Evolutionary conservation across 2,329 filamentous ascomycete species (phyloP).

Genomic region (Lasiodiplodia hormozganensis): DNA sequence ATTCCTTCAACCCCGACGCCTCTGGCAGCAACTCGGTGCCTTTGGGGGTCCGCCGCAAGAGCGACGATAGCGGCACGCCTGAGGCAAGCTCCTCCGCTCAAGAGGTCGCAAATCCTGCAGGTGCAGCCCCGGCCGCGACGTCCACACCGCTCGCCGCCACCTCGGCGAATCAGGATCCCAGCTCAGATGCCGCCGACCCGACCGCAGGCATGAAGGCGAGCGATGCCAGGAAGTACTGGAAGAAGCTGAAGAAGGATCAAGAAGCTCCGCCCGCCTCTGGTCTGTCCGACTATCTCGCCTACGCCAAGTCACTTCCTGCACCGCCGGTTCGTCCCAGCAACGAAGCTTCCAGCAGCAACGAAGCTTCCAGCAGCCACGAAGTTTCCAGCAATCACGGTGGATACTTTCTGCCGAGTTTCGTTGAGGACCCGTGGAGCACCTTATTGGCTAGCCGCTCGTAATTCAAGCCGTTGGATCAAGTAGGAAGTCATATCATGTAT

Average conservation of each 20-base stretch:
- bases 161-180: conserved; percentile 9
- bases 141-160: conserved; percentile 11
- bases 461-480: background rate
- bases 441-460: background rate
- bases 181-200: background rate
- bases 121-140: background rate
- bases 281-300: conserved; percentile 42
- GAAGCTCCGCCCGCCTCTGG: conserved; percentile 35
- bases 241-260: conserved; percentile 30
- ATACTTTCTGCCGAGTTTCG: conserved; percentile 58
- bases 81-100: conserved; percentile 17
- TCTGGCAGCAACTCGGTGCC: conserved; percentile 16
- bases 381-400: background rate
- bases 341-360: background rate
- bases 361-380: background rate
- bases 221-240: conserved; percentile 10
- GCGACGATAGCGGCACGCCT: conserved; percentile 40
- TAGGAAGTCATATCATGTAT: no score
- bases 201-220: conserved; percentile 14
- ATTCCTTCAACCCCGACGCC: background rate
- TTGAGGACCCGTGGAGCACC: conserved; percentile 72
- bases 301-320: conserved; percentile 32
- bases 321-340: conserved; percentile 5
- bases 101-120: conserved; percentile 13
- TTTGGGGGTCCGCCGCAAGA: conserved; percentile 33